These are phyloP conservation scores for Diversispora eburnea DNA, from an alignment of 192 early-diverging fungal genomes.

Conservation along the genomic window DNA sequence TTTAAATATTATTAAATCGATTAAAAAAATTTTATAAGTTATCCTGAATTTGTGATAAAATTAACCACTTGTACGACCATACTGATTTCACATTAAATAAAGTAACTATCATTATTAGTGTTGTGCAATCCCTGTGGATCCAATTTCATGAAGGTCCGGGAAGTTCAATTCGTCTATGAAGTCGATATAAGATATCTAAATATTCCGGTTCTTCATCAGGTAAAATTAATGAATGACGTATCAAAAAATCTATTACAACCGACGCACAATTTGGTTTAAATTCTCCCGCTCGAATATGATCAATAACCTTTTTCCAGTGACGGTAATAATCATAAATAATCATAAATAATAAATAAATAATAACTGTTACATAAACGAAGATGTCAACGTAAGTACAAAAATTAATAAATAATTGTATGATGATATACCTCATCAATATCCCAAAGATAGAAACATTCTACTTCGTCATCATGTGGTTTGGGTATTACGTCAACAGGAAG, in stretches of 20 bases:
- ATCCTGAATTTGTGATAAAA: too few relatives aligned
- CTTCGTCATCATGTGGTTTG: slow-evolving; percentile 80
- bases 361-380: neutral
- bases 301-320: slow-evolving; percentile 31
- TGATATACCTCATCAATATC: slow-evolving; percentile 57
- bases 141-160: slow-evolving; percentile 58
- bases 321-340: neutral
- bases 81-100: too few relatives aligned
- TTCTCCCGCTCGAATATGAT: slow-evolving; percentile 43
- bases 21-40: too few relatives aligned
- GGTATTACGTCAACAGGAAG: slow-evolving; percentile 60
- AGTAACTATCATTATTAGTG: too few relatives aligned
- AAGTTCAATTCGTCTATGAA: slow-evolving; percentile 65
- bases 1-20: too few relatives aligned
- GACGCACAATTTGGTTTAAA: slow-evolving; percentile 89
- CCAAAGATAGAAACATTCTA: slow-evolving; percentile 73
- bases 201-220: slow-evolving; percentile 83
- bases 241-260: slow-evolving; percentile 77
- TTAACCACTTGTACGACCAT: too few relatives aligned
- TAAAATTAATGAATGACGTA: slow-evolving; percentile 68
- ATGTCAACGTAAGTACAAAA: neutral
- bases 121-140: too few relatives aligned
- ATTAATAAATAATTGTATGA: neutral
- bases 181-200: slow-evolving; percentile 59
- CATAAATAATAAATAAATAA: neutral